These are phyloP conservation scores for Lasiodiplodia hormozganensis DNA, from an alignment of 2,329 filamentous ascomycete genomes.

Conservation along the genomic window DNA sequence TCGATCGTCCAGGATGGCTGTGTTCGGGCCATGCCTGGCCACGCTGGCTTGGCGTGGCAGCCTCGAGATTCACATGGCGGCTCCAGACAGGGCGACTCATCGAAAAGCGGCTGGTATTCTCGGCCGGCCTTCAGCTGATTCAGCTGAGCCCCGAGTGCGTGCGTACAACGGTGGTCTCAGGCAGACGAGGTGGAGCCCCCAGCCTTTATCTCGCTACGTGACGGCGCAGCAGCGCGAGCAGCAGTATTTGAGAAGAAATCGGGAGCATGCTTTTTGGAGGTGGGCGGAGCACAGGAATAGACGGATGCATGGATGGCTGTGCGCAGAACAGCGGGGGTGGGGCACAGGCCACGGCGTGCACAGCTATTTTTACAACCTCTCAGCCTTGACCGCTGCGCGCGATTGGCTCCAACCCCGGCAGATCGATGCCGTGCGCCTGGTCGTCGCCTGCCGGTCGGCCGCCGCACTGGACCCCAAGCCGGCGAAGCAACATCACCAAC, in stretches of 20 bases:
- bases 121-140: constrained; percentile 10
- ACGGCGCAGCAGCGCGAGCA: background rate
- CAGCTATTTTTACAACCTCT: constrained; percentile 25
- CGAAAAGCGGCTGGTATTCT: constrained; percentile 4
- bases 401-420: constrained; percentile 7
- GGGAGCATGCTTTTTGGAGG: background rate
- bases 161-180: background rate
- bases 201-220: background rate
- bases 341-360: background rate
- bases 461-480: constrained; percentile 2
- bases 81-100: background rate
- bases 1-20: constrained; percentile 11
- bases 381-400: constrained; percentile 6
- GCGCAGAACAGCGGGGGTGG: background rate
- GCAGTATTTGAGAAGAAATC: background rate
- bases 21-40: background rate
- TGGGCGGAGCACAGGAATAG: constrained; percentile 9
- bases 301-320: background rate
- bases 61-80: background rate
- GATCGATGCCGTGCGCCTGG: constrained; percentile 24
- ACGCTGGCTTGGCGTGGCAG: background rate
- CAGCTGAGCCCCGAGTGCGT: background rate
- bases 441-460: constrained; percentile 4
- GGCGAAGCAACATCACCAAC: constrained; percentile 19
- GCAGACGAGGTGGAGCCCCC: background rate